Percentiles rank a stretch among this genome's conserved stretches.
Evolutionary conservation across 2,329 filamentous ascomycete genomes (phyloP).

Genomic region (Botrytis deweyae): DNA sequence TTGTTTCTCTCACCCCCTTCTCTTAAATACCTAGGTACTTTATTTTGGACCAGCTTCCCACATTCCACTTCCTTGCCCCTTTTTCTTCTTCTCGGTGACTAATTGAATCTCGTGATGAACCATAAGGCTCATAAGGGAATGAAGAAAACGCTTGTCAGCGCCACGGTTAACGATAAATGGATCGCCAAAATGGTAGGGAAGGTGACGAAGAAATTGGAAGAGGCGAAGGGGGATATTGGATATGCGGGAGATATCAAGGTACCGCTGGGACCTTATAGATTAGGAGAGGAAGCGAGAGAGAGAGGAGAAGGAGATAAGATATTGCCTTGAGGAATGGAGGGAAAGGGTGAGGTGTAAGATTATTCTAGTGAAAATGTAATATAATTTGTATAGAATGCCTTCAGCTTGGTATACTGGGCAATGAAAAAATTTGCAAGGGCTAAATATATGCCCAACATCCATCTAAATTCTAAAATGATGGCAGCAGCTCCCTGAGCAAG

Average conservation of each 20-base stretch:
- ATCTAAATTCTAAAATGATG: background rate
- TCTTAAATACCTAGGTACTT: no score
- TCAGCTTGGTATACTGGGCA: background rate
- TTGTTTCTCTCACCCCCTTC: background rate
- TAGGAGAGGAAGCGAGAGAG: constrained; percentile 20
- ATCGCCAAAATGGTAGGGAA: constrained; percentile 55
- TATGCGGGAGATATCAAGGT: constrained; percentile 51
- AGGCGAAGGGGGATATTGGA: constrained; percentile 50
- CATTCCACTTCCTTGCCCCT: background rate
- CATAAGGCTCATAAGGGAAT: background rate
- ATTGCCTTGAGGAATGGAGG: constrained; percentile 23
- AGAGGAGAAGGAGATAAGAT: constrained; percentile 32
- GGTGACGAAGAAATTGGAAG: constrained; percentile 49
- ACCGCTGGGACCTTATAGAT: constrained; percentile 29
- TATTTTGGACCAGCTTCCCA: background rate
- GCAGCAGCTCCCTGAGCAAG: background rate
- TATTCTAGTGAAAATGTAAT: no score
- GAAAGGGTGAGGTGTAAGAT: background rate
- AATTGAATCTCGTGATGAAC: background rate
- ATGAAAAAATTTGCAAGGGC: background rate
- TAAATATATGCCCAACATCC: background rate
- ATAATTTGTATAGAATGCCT: background rate
- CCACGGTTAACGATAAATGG: constrained; percentile 53
- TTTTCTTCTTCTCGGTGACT: background rate
- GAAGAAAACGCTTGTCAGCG: constrained; percentile 44